Evolutionary conservation across 2,329 filamentous ascomycete species (phyloP), one percentile per base, ranked within the genome.

Genomic region (Ustulina deusta): DNA sequence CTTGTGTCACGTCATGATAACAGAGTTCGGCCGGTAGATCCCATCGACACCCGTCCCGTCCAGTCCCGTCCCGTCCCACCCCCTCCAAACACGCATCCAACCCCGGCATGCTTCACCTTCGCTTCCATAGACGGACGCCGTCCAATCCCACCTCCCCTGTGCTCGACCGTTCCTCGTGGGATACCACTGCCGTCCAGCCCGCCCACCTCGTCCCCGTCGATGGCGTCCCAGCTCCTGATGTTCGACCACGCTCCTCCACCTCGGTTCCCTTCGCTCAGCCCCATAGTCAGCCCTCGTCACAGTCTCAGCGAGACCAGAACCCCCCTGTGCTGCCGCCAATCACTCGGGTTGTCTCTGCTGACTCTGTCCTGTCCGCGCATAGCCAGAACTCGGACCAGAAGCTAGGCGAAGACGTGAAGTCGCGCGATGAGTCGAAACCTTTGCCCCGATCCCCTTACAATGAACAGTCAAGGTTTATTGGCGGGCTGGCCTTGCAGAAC

Each of bases 101-200:
- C 20, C 17, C 64, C 72, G 71, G 71, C 70, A 86, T 86, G 84
- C 80, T 86, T 61, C 85, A 84, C 78, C 81, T 88, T 55, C 85
- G 86, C 74, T 88, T 89, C 78, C 86, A 88, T 74, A 84, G 86
- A 73, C 84, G 86, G 74, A 85, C 81, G 55, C 82, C 83, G 72
- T 88, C 86, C 63, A 86, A 84, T 79, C 86, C 86, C 68, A 81
- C 83, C 27, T 87, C 86, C 38, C 86, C 87, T 5, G 75, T 82
- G 29, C 81, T 83, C 61, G 85, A 88, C 64, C 83, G 82, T 56
- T 75, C 74, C 48, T 75, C 81, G 44, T 83, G 82, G 77, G 80
- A 82, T 48, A 61, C 79, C 27, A 69, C 79, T 9, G 72, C 79
- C 70, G 72, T 83, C 71, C 80, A 79, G 49, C 80, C 83, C 48